Evolutionary conservation across 2,329 filamentous ascomycete genomes (phyloP), one percentile per base, ranked within the genome.

Genomic region (Aspergillus fumigatus): DNA sequence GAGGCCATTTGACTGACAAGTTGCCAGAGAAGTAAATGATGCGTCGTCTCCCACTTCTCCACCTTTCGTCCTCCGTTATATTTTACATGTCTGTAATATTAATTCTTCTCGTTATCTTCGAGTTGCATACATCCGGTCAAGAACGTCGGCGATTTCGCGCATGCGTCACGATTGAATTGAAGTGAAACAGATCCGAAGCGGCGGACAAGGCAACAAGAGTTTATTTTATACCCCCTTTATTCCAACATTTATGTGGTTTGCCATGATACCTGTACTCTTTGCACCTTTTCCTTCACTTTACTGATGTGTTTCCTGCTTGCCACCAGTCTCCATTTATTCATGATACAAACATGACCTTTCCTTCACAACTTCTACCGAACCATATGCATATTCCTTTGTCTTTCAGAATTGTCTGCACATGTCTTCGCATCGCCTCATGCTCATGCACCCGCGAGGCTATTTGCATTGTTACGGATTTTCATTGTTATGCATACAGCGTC

Each of bases 11-110:
- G 48, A 64, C 60, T 70, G 60, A 70, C 62, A 26, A 25, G 53
- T 45, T 38, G 38, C 57, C 54, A 74, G 72, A 72, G 65, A 62
- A 72, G 64, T 50, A 71, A 69, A 64, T 72, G 65, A 65, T 50
- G 50, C 55, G 48, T 53, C 56, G 54, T 59, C 29, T 53, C 48
- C 23, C 51, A 50, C 50, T 21, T 50, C 50, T 55, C 51, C 14
- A 54, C 48, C 52, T 52, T 57, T 41, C 51, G 52, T 40, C 35
- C 59, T 55, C 60, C 25, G 3, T 59, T 56, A 53, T 54, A 55
- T 59, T 52, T 60, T 61, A 56, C 61, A 64, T 62, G 61, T 58
- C 56, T 67, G 61, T 67, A 66, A 65, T 67, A 67, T 52, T 68
- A 65, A 62, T 63, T 62, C 53, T 62, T 65, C 54, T 55, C 26